Base-by-base conservation (phyloP, 768 basidiomycete genomes). In the Porphyrellus cyaneotinctus region DNA sequence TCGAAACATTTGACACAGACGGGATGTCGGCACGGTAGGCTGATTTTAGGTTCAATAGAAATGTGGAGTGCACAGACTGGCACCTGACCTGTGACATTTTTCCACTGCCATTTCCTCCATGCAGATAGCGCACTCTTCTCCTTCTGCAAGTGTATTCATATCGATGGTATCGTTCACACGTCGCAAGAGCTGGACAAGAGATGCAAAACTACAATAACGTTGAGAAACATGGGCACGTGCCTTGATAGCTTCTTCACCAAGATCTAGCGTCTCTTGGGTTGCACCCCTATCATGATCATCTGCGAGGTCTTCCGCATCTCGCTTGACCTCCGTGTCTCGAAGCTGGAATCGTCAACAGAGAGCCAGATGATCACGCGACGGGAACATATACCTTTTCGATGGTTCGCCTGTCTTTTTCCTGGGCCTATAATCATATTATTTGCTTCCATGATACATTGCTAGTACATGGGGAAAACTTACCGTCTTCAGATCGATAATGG, bases 111-210 rank as follows among this genome's bases (percentile, higher is more conserved):
- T 65, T 3, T 32, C 43, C 10, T 63, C 53, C 49, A 62, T 51
- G 36, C 60, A 65, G 23, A 65, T 18, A 23, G 53, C 55, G 26
- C 57, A 65, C 49, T 58, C 58, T 43, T 64, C 63, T 38, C 26
- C 52, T 32, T 62, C 58, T 24, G 43, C 63, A 36, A 64, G 48
- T 18, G 60, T 53, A 24, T 63, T 64, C 57, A 57, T 64, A 32
- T 53, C 60, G 15, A 59, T 53, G 39, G 49, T 45, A n/a, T 63
- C 50, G 22, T 55, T 60, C 32, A 57, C 15, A 22, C n/a, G 15
- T 44, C 56, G 55, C 47, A 65, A 37, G 31, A 58, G 50, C 58
- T 64, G 18, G 26, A 37, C 22, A 46, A 22, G 42, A 45, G 18
- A 17, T 42, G 20, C 35, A 50, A 32, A 24, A 35, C 17, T 17